A percentile compares a stretch with the other conserved stretches of the same genome.
These are phyloP conservation scores for Colletotrichum destructivum DNA, from an alignment of 2,329 filamentous ascomycete genomes.

Conservation along the genomic window DNA sequence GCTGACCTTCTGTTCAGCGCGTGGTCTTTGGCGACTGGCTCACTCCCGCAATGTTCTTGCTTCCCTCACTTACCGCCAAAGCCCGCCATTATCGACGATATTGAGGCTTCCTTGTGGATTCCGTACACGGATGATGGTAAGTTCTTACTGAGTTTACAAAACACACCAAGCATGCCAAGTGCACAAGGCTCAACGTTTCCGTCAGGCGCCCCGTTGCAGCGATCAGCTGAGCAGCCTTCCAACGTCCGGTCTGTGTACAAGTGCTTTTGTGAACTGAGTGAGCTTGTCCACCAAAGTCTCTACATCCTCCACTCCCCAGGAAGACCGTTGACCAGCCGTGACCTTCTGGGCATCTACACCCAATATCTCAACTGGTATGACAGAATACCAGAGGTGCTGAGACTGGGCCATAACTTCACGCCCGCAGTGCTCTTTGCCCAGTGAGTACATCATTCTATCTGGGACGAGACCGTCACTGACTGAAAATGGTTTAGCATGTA, in stretches of 20 bases:
- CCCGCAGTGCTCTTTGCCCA: conserved; percentile 82
- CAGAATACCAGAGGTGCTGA: conserved; percentile 74
- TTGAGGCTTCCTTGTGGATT: conserved; percentile 73
- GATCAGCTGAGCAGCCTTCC: conserved; percentile 73
- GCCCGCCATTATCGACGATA: conserved; percentile 71
- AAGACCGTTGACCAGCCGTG: conserved; percentile 74
- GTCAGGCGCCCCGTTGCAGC: conserved; percentile 66
- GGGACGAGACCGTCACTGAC: background rate
- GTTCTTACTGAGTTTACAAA: conserved; percentile 42
- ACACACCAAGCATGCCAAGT: conserved; percentile 27
- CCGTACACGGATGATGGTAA: conserved; percentile 72
- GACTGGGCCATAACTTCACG: conserved; percentile 78
- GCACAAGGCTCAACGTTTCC: conserved; percentile 21
- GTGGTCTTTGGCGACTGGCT: conserved; percentile 76
- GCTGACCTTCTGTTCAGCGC: conserved; percentile 59
- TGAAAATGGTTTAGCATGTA: conserved; percentile 69
- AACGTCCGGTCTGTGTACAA: conserved; percentile 79
- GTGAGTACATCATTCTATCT: conserved; percentile 63
- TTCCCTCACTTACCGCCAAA: conserved; percentile 72
- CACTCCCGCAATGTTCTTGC: conserved; percentile 72
- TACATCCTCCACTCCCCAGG: conserved; percentile 82
- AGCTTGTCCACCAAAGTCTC: conserved; percentile 80
- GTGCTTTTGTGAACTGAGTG: conserved; percentile 80
- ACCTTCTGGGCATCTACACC: conserved; percentile 75
- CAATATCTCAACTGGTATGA: conserved; percentile 82